Base-by-base conservation (phyloP, 108 stramenopile species). In the Skeletonema marinoi region DNA sequence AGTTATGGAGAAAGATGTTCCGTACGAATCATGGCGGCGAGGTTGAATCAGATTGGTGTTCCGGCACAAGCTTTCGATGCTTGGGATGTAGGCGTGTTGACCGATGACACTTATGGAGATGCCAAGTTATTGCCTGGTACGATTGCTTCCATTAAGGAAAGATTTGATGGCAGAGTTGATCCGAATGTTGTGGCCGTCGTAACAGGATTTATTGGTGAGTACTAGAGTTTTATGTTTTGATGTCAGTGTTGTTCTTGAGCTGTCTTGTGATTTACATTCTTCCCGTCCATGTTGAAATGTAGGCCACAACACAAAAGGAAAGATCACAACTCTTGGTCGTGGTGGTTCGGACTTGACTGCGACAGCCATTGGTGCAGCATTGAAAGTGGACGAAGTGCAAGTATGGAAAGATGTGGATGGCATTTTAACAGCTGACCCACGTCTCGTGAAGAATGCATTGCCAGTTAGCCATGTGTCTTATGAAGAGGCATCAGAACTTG, bases 331-430 rank as follows among this genome's bases (percentile, higher is more conserved):
- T 6, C 80, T 98, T 33, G 98, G 96, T 21, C 86, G 98, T 36
- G 98, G 98, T 32, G 98, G 98, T 29, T 88, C 87, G 42, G 98
- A 99, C 77, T 88, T 99, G 77, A 97, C 96, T 14, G 98, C 98
- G 1, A 97, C 98, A 0, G 93, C 94, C 6, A 85, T 99, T 61
- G 98, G 97, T 3, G 94, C 94, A 5, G 93, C 95, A 6, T 69
- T 77, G 10, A 58, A 73, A 7, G 67, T 95, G 17, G 96, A 98
- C 64, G 98, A 98, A 78, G 87, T 98, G 62, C 98, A 98, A 86
- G 96, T 98, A 14, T 99, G 99, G 99, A 99, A 98, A 81, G 99
- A 99, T 85, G 99, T 99, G 33, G 96, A 99, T 87, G 99, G 99
- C 30, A 98, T 99, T 51, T 83, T 99, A 59, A 90, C 92, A 9